Conservation (phyloP, 345 rosid species). For the Corchorus capsularis region DNA sequence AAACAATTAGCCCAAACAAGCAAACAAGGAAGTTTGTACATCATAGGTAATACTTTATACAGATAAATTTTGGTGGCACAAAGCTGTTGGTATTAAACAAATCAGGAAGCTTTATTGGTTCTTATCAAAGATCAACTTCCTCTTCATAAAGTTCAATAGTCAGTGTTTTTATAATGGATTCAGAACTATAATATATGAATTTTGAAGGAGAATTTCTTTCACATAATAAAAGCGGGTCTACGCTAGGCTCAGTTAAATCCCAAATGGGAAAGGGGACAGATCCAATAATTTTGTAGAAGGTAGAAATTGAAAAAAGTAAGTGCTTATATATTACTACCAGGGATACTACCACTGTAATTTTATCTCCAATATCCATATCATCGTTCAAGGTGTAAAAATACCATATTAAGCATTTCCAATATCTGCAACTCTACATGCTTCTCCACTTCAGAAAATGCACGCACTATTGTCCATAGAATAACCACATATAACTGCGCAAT, state of each 20-base stretch:
- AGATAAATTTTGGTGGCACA: neutral
- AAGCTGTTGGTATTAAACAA: neutral
- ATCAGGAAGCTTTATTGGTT: neutral
- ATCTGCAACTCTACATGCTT: neutral
- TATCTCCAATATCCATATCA: neutral
- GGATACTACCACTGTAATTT: neutral
- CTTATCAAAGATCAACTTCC: neutral
- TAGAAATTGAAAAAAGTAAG: neutral
- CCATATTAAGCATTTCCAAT: neutral
- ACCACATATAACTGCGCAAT: neutral
- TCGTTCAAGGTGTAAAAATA: neutral
- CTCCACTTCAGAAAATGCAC: neutral
- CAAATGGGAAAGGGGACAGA: neutral
- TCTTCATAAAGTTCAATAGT: neutral
- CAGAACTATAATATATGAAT: neutral
- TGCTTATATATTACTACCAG: neutral
- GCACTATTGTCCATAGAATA: neutral
- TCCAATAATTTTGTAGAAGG: neutral
- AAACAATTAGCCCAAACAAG: neutral
- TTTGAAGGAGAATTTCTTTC: neutral
- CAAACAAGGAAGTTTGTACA: conserved; percentile 4
- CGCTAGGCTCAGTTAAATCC: neutral
- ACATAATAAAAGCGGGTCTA: neutral
- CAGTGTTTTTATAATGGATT: neutral
- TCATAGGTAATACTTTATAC: neutral